These are phyloP conservation scores for Sporothrix sp. DNA, from an alignment of 2,329 filamentous ascomycete genomes.

Conservation along the genomic window DNA sequence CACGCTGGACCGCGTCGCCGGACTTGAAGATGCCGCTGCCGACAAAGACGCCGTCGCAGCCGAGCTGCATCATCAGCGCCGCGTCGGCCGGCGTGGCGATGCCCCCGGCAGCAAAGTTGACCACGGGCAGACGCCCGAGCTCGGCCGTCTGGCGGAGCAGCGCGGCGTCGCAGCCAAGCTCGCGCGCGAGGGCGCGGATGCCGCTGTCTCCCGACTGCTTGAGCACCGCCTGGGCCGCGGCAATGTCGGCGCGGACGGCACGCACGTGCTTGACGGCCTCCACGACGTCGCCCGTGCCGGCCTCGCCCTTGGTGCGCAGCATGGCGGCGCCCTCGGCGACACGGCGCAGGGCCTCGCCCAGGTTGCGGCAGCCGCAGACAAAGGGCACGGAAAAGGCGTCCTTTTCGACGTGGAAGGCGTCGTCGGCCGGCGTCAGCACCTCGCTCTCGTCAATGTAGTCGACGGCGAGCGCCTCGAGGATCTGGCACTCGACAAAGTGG, in stretches of 20 bases:
- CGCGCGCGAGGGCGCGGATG: slow-evolving; percentile 64
- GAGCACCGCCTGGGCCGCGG: slow-evolving; percentile 67
- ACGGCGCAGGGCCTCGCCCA: slow-evolving; percentile 84
- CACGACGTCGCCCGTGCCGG: slow-evolving; percentile 91
- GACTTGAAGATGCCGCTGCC: slow-evolving; percentile 97
- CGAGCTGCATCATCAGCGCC: slow-evolving; percentile 95
- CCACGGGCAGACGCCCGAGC: slow-evolving; percentile 80
- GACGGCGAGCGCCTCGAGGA: slow-evolving; percentile 87
- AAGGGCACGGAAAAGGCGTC: slow-evolving; percentile 73
- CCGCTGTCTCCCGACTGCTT: slow-evolving; percentile 40
- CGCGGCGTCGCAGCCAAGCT: slow-evolving; percentile 55
- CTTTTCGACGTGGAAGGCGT: slow-evolving; percentile 88
- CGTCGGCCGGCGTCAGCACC: slow-evolving; percentile 90
- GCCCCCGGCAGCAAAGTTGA: slow-evolving; percentile 97
- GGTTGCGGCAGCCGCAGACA: slow-evolving; percentile 90
- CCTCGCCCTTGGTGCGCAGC: slow-evolving; percentile 98
- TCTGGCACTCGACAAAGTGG: slow-evolving; percentile 97
- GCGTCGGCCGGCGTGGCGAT: slow-evolving; percentile 98
- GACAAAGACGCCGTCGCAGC: slow-evolving; percentile 96
- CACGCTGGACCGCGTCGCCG: slow-evolving; percentile 79
- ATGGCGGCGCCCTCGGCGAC: slow-evolving; percentile 93
- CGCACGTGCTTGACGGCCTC: slow-evolving; percentile 96
- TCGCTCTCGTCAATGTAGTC: slow-evolving; percentile 99
- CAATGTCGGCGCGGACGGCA: slow-evolving; percentile 75
- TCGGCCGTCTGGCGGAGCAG: slow-evolving; percentile 80